Evolutionary conservation across 2,329 filamentous ascomycete species (phyloP).

Genomic region (Dendryphion nanum): DNA sequence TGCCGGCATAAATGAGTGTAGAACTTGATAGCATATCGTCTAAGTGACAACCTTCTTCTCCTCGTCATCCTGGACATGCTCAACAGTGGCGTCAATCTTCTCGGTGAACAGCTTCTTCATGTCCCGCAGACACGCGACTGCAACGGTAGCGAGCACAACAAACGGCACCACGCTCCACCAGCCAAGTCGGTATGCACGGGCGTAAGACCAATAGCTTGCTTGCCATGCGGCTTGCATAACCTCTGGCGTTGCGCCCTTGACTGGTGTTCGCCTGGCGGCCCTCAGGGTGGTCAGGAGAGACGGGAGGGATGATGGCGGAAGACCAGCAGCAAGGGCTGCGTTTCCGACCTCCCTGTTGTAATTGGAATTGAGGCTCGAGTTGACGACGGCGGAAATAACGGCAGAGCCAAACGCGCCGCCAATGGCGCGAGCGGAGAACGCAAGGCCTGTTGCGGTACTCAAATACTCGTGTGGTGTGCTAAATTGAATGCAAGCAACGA

Average conservation of each 20-base stretch:
- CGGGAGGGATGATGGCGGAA: slow-evolving; percentile 18
- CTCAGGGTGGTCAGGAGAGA: slow-evolving; percentile 20
- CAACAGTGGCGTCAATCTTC: slow-evolving; percentile 31
- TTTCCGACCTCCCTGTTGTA: slow-evolving; percentile 17
- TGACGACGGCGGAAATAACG: slow-evolving; percentile 29
- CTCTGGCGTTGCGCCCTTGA: slow-evolving; percentile 14
- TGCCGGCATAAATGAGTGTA: no score
- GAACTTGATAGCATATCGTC: no score
- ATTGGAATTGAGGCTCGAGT: slow-evolving; percentile 19
- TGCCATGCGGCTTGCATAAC: slow-evolving; percentile 21
- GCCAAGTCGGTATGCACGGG: slow-evolving; percentile 26
- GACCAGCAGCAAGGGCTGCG: slow-evolving; percentile 21
- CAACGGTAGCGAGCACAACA: slow-evolving; percentile 23
- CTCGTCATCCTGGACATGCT: slow-evolving; percentile 16
- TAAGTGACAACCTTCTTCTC: slow-evolving; percentile 6
- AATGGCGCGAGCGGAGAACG: slow-evolving; percentile 32
- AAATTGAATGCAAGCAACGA: slow-evolving; percentile 33
- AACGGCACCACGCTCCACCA: slow-evolving; percentile 34
- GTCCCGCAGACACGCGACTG: slow-evolving; percentile 25
- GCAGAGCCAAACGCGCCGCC: slow-evolving; percentile 33
- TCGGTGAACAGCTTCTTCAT: slow-evolving; percentile 15
- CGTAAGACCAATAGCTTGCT: slow-evolving; percentile 30
- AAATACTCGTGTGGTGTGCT: slow-evolving; percentile 30
- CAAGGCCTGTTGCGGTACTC: slow-evolving; percentile 30
- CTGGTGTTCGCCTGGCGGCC: slow-evolving; percentile 10